A percentile compares a stretch with the other conserved stretches of the same genome.
Evolutionary conservation across 1,284 basidiomycete species (phyloP).

Genomic region (Hypsizygus ulmarius): DNA sequence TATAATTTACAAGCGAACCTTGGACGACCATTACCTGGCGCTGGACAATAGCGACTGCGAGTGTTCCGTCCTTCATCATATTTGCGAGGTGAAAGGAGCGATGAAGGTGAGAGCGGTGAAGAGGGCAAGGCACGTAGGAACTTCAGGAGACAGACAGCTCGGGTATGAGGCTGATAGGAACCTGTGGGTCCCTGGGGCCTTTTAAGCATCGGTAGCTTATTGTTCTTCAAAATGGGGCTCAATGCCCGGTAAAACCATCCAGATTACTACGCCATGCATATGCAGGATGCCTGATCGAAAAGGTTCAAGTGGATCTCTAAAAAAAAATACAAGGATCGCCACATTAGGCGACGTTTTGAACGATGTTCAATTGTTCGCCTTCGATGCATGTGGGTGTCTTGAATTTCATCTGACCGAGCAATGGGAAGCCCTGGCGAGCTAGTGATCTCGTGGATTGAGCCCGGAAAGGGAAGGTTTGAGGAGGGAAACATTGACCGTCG

Average conservation of each 20-base stretch:
- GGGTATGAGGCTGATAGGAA: too few species aligned
- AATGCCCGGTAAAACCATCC: too few species aligned
- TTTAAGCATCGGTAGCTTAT: too few species aligned
- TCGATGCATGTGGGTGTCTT: neutral
- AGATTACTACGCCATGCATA: too few species aligned
- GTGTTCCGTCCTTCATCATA: slow-evolving; percentile 54
- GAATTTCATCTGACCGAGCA: neutral
- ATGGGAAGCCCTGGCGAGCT: too few species aligned
- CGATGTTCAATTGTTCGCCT: neutral
- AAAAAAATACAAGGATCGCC: slow-evolving; percentile 12
- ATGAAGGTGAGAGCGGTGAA: neutral
- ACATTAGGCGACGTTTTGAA: neutral
- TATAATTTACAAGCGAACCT: slow-evolving; percentile 36
- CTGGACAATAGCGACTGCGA: slow-evolving; percentile 65
- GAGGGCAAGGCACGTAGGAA: neutral
- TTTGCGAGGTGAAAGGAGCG: neutral
- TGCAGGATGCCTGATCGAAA: too few species aligned
- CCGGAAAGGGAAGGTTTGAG: too few species aligned
- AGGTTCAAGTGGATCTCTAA: neutral
- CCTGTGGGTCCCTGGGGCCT: too few species aligned
- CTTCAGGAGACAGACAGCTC: too few species aligned
- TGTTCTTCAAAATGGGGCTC: too few species aligned
- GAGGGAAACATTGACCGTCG: too few species aligned
- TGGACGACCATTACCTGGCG: slow-evolving; percentile 63
- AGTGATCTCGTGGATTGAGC: too few species aligned